Evolutionary conservation across 2,329 filamentous ascomycete species (phyloP).

Genomic region (Pseudogymnoascus sp.): DNA sequence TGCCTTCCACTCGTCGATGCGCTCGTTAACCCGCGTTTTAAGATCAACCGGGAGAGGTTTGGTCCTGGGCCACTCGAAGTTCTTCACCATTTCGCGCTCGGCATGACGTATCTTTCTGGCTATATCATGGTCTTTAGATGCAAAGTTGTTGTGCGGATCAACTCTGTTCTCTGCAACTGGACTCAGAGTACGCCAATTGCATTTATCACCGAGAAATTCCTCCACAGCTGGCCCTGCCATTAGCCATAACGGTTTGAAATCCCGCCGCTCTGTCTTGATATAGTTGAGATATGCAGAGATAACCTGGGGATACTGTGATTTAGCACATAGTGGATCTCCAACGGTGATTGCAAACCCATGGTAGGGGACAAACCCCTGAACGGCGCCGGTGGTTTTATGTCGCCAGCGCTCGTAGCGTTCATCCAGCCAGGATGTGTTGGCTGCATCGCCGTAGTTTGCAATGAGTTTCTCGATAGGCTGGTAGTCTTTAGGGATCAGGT

Average conservation of each 20-base stretch:
- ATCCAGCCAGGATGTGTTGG: constrained; percentile 89
- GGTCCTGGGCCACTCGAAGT: constrained; percentile 63
- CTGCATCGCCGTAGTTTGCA: constrained; percentile 90
- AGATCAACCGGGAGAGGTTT: constrained; percentile 57
- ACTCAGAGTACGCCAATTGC: constrained; percentile 82
- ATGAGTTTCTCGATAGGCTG: constrained; percentile 80
- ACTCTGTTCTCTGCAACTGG: constrained; percentile 85
- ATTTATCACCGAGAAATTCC: constrained; percentile 67
- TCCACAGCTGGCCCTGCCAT: constrained; percentile 74
- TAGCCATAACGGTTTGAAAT: constrained; percentile 68
- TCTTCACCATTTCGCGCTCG: constrained; percentile 75
- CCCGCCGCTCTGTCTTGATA: constrained; percentile 60
- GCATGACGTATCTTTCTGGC: constrained; percentile 76
- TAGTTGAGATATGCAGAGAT: constrained; percentile 67
- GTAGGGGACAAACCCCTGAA: constrained; percentile 72
- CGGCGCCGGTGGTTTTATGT: constrained; percentile 68
- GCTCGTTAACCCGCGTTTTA: constrained; percentile 58
- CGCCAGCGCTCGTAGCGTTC: constrained; percentile 84
- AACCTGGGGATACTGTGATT: constrained; percentile 64
- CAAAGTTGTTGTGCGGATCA: constrained; percentile 60
- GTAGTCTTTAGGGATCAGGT: constrained; percentile 44
- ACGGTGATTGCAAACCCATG: constrained; percentile 75
- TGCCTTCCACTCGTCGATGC: constrained; percentile 71
- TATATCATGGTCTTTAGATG: constrained; percentile 65
- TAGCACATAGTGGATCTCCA: constrained; percentile 79